Evolutionary conservation across 2,329 filamentous ascomycete species (phyloP).

Genomic region (Penicillium concentricum): DNA sequence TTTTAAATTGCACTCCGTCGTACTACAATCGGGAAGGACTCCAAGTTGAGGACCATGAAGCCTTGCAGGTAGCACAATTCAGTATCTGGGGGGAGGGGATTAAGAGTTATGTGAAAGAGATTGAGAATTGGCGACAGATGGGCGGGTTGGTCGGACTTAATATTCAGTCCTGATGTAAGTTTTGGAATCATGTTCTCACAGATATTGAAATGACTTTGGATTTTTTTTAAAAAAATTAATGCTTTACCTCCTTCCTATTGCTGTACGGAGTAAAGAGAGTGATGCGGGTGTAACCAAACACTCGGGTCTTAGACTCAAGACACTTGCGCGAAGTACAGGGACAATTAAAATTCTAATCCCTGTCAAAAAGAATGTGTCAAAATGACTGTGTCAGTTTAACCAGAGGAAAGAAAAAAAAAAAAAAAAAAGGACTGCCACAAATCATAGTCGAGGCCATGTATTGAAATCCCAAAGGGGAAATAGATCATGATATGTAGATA

Average conservation of each 20-base stretch:
- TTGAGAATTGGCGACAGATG: conserved; percentile 24
- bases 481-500: not conserved
- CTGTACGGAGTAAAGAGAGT: not conserved
- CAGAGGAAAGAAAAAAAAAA: not conserved
- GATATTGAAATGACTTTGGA: too few relatives aligned
- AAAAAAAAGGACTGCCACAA: not conserved
- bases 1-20: conserved; percentile 54
- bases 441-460: not conserved
- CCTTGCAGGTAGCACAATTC: conserved; percentile 29
- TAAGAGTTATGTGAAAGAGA: conserved; percentile 27
- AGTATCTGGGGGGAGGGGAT: conserved; percentile 35
- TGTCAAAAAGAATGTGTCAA: not conserved
- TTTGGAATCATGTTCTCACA: not conserved
- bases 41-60: conserved; percentile 22
- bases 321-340: not conserved
- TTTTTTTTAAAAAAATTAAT: too few relatives aligned
- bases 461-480: not conserved
- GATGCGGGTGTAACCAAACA: not conserved
- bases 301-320: not conserved
- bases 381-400: not conserved
- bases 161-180: not conserved
- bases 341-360: not conserved
- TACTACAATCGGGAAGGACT: conserved; percentile 53
- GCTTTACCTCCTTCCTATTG: not conserved
- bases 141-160: conserved; percentile 29